Evolutionary conservation across 2,329 filamentous ascomycete genomes (phyloP), one percentile per base, ranked within the genome.

Genomic region (Aspergillus brunneoviolaceus): DNA sequence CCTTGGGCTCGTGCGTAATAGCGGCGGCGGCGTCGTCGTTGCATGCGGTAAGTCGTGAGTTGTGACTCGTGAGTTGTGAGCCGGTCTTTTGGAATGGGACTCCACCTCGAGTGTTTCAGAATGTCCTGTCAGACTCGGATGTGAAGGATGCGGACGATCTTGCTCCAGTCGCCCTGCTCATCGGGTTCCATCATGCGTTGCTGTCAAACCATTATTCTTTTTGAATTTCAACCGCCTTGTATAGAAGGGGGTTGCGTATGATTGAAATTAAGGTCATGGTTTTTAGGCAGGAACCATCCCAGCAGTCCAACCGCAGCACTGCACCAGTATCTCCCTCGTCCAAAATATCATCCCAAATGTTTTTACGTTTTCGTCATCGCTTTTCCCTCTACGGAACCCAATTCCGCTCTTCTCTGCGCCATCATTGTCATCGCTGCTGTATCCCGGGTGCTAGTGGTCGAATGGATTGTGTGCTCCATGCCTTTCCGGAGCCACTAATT

Each of bases 81-180:
- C 59, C 61, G 54, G 59, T 16, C 39, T 51, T 31, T 54, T 31
- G 47, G 49, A 57, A n/a, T 16, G 16, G 11, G 42, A 39, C 55
- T 63, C 64, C 63, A 65, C 64, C 53, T 52, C 49, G 60, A 58
- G 59, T 55, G 64, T 66, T 66, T 66, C 64, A 63, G 58, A 59
- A 57, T 59, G 48, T 51, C 52, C 42, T 58, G 58, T 58, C 53
- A 49, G 54, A 52, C 52, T 54, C 49, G 48, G 48, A 59, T 7
- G 12, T 35, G 39, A 42, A 21, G 45, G 45, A 49, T 19, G 19
- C 54, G 39, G 39, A n/a, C 16, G 39, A 45, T 45, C 39, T 21
- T 21, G 19, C 33, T 11, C 55, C 47, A n/a, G 48, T 58, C 49
- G 39, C 50, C 57, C 48, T 51, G 21, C 49, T 35, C 33, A 16